Conservation (phyloP, 331 rosid species). For the Quercus lobata region DNA sequence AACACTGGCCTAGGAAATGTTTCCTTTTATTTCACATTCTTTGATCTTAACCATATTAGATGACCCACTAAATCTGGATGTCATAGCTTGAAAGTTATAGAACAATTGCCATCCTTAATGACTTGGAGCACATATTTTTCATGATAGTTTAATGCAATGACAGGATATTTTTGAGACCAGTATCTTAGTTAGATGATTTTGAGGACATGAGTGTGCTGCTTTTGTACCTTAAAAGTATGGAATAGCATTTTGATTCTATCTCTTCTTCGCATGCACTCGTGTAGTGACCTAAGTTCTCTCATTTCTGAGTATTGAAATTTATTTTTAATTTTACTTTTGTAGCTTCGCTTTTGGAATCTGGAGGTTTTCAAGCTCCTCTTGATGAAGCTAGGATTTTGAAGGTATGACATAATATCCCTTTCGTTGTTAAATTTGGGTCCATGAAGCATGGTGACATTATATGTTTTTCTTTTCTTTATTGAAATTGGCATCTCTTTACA, state of each 20-base stretch:
- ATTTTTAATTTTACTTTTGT: slow-evolving; percentile 22
- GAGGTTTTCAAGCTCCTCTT: slow-evolving; percentile 31
- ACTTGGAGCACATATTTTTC: background rate
- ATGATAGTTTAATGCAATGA: background rate
- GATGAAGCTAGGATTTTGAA: slow-evolving; percentile 65
- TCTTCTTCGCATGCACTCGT: background rate
- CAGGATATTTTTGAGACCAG: background rate
- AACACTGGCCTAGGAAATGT: background rate
- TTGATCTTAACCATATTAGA: background rate
- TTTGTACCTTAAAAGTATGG: background rate
- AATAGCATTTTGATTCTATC: background rate
- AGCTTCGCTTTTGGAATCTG: slow-evolving; percentile 71
- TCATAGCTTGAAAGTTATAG: background rate
- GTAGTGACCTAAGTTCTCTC: background rate
- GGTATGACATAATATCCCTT: slow-evolving; percentile 36
- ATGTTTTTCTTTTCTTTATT: background rate
- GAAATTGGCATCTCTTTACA: background rate
- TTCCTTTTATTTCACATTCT: background rate
- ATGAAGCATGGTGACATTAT: slow-evolving; percentile 6
- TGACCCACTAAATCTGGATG: background rate
- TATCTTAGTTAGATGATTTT: background rate
- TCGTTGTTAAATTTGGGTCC: slow-evolving; percentile 6
- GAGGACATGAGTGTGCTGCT: background rate
- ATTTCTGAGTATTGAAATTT: slow-evolving; percentile 9
- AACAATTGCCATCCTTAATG: background rate